These are phyloP conservation scores for Fusarium tricinctum DNA, from an alignment of 2,329 filamentous ascomycete species.

Conservation along the genomic window DNA sequence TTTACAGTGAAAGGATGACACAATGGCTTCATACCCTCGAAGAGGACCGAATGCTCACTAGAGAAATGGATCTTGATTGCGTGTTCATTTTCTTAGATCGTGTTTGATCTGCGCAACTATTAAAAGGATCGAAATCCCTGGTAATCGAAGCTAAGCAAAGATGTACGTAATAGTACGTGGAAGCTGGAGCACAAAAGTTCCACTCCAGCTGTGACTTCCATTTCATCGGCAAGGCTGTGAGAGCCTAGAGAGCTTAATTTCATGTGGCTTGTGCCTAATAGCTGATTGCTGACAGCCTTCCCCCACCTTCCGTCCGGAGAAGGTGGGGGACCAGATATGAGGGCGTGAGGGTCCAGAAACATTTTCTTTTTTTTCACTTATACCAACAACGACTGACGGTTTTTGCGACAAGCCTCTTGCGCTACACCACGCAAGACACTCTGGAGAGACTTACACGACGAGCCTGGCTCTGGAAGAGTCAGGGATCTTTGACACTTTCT, in stretches of 20 bases:
- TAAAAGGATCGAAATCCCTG: neutral
- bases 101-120: neutral
- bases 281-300: neutral
- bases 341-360: neutral
- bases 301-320: neutral
- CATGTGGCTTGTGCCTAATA: neutral
- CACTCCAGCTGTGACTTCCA: neutral
- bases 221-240: neutral
- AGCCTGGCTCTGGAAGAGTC: conserved; percentile 44
- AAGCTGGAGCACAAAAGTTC: neutral
- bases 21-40: neutral
- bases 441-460: conserved; percentile 42
- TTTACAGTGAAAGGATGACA: conserved; percentile 18
- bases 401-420: conserved; percentile 13
- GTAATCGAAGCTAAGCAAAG: neutral
- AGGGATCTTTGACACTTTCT: conserved; percentile 36
- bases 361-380: neutral
- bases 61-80: neutral
- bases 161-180: too few relatives aligned
- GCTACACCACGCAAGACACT: conserved; percentile 22
- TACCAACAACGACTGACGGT: neutral
- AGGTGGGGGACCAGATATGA: neutral
- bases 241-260: neutral
- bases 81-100: neutral
- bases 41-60: neutral